Evolutionary conservation across 345 rosid species (phyloP).

Genomic region (Bretschneidera sinensis): DNA sequence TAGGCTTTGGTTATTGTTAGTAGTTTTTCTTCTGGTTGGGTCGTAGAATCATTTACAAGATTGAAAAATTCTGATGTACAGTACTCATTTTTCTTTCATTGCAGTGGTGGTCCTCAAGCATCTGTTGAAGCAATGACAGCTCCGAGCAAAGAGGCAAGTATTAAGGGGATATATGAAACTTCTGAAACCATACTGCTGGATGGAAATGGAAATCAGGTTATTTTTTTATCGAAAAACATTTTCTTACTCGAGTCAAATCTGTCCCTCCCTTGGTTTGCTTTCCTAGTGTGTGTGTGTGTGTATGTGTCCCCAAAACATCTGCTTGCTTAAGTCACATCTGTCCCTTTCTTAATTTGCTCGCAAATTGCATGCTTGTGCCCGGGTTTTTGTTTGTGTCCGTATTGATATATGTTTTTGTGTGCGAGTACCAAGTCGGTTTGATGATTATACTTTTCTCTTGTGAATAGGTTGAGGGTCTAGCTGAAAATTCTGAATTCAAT

Average conservation of each 20-base stretch:
- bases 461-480: conserved; percentile 46
- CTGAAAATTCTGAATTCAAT: conserved; percentile 37
- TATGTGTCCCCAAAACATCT: not conserved
- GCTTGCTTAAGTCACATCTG: not conserved
- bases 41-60: not conserved
- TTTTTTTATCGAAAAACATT: not conserved
- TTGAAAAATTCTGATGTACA: not conserved
- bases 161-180: conserved; percentile 19
- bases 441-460: conserved; percentile 16
- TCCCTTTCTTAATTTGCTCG: conserved; percentile 4
- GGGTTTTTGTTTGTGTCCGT: conserved; percentile 2
- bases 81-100: conserved; percentile 18
- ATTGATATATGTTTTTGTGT: no score
- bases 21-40: not conserved
- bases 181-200: conserved; percentile 40
- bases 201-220: conserved; percentile 56
- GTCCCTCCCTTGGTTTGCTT: conserved; percentile 2
- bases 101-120: conserved; percentile 50
- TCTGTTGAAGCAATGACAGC: conserved; percentile 32
- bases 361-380: conserved; percentile 9
- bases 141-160: conserved; percentile 26
- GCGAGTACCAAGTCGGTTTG: no score
- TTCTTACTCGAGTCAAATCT: not conserved
- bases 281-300: no score
- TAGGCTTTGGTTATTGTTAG: no score